Evolutionary conservation across 2,329 filamentous ascomycete genomes (phyloP), one percentile per base, ranked within the genome.

Genomic region (Metarhizium rileyi): DNA sequence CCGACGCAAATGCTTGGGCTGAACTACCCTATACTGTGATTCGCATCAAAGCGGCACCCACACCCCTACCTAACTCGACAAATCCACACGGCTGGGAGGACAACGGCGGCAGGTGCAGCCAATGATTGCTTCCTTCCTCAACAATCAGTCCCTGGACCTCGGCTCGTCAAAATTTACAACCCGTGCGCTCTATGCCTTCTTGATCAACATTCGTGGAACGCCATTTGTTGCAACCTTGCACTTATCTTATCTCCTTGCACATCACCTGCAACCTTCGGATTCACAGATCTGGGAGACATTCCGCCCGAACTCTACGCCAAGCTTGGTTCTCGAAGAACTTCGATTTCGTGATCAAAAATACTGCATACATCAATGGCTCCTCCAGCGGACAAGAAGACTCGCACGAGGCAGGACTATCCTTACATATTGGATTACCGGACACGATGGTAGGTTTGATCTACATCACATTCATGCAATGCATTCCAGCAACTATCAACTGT

Each of bases 391-490:
- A 47, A 48, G 35, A 90, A 87, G 67, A 70, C 70, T 53, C 79
- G 85, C 44, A 76, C 69, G 44, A 78, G 87, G 53, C 70, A 70
- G 36, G 87, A 95, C 67, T 96, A 95, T 67, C 74, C 75, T 44
- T 95, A 84, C 64, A 72, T 83, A 40, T 76, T 91, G 26, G 86
- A 93, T 56, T 95, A 95, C 64, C 77, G 89, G 50, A 94, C 90
- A 52, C 71, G 90, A 80, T 95, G 90, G 90, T 90, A 59, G 61
- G 70, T 55, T 46, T 47, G 5, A 40, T 47, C 40, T 38, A 14
- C 30, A 14, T 14, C 30, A 14, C 30, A 16, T 33, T 36, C 5
- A 35, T 25, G 30, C 10, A 16, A n/a, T 14, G 5, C 33, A n/a
- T 36, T 2, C 33, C 14, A 6, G 16, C 7, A 20, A n/a, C 4